phyloP scores from a whole-genome alignment of 352 stramenopile species.

The Paralagenidium karlingii region DNA sequence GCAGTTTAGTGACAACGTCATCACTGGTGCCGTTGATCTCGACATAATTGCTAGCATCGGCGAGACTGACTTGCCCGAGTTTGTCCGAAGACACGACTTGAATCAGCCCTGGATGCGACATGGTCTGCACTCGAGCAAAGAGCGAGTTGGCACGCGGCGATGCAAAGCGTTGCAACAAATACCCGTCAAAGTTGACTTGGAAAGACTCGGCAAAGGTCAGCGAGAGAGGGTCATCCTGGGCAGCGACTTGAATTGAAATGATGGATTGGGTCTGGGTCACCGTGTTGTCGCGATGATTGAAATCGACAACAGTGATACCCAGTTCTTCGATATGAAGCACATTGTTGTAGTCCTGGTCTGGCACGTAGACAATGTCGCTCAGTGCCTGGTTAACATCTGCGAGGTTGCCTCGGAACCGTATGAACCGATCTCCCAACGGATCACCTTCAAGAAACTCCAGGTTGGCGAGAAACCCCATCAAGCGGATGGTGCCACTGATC shows the following conservation, averaged over 20 bases:
- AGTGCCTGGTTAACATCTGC: slow-evolving; percentile 46
- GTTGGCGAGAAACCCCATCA: slow-evolving; percentile 10
- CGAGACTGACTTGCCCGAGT: slow-evolving; percentile 6
- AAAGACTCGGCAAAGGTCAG: slow-evolving; percentile 20
- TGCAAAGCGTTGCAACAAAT: too few species aligned
- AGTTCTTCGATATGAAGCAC: slow-evolving; percentile 43
- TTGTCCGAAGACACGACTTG: slow-evolving; percentile 13
- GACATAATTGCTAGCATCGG: slow-evolving; percentile 14
- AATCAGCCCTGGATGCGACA: slow-evolving; percentile 37
- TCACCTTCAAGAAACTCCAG: slow-evolving; percentile 40
- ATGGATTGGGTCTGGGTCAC: slow-evolving; percentile 20
- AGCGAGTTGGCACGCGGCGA: slow-evolving; percentile 11
- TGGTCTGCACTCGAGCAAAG: slow-evolving; percentile 25
- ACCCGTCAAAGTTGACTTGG: slow-evolving; percentile 22
- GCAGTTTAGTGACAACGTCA: slow-evolving; percentile 18
- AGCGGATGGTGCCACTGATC: slow-evolving; percentile 28
- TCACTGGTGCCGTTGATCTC: slow-evolving; percentile 19
- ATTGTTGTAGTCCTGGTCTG: slow-evolving; percentile 64
- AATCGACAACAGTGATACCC: slow-evolving; percentile 36
- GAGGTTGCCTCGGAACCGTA: slow-evolving; percentile 39
- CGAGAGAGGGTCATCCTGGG: slow-evolving; percentile 22
- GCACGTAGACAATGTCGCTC: slow-evolving; percentile 59
- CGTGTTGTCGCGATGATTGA: slow-evolving; percentile 38
- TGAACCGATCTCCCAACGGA: slow-evolving; percentile 26
- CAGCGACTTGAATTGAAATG: slow-evolving; percentile 31